phyloP scores from a whole-genome alignment of 2,329 filamentous ascomycete species.

The Trichoderma sp. region DNA sequence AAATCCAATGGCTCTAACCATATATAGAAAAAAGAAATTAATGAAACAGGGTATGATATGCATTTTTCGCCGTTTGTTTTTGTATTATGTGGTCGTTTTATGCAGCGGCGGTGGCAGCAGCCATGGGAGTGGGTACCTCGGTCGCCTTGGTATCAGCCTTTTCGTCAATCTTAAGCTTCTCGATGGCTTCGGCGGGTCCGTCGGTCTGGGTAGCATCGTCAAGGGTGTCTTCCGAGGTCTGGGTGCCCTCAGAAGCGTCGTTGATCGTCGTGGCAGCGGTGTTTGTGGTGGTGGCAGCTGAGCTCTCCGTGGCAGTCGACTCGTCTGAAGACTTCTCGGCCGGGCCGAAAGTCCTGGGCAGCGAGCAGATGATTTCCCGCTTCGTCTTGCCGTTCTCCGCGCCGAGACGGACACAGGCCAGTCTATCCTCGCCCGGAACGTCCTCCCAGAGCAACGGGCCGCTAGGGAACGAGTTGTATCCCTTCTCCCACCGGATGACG shows the following conservation, averaged over 20 bases:
- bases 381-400: constrained; percentile 45
- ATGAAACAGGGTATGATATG: background rate
- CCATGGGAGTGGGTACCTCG: background rate
- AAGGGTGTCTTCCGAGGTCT: constrained; percentile 23
- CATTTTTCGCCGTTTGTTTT: constrained; percentile 3
- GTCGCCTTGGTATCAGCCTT: constrained; percentile 21
- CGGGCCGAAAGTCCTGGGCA: constrained; percentile 42
- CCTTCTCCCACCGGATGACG: constrained; percentile 52
- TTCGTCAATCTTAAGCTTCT: constrained; percentile 35
- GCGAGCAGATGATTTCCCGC: constrained; percentile 49
- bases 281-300: constrained; percentile 6
- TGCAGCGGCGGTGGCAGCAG: constrained; percentile 8
- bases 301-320: constrained; percentile 16
- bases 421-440: constrained; percentile 43
- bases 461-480: constrained; percentile 50
- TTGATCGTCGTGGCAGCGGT: constrained; percentile 7
- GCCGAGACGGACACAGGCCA: constrained; percentile 56
- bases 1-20: constrained; percentile 1
- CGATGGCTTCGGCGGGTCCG: constrained; percentile 30
- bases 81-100: constrained; percentile 8
- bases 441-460: constrained; percentile 59
- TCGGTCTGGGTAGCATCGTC: constrained; percentile 32
- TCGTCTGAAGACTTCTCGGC: constrained; percentile 1
- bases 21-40: background rate
- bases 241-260: constrained; percentile 29